Base-by-base conservation (phyloP, 441 rosid species). In the Mallotus repandus region DNA sequence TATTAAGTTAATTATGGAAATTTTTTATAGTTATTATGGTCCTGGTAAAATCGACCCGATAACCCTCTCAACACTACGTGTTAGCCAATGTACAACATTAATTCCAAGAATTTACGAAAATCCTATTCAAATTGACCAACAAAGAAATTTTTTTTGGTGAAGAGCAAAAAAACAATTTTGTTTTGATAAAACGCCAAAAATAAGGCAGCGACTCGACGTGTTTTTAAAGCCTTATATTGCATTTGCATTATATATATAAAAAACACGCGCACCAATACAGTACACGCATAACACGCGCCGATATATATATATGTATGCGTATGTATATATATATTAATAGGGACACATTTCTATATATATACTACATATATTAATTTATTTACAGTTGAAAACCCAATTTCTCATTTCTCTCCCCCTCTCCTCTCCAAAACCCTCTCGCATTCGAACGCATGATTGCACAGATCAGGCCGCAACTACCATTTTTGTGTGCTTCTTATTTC, bases 391-490 rank as follows among this genome's bases (percentile, higher is more conserved):
- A 21, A 29, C 2, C 57, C 16, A 15, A 19, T 35, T 55, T 14
- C 6, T 22, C 48, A 25, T 58, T 25, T 29, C 41, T 16, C 56
- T n/a, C 53, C 7, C 19, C 6, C 56, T n/a, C 53, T 12, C 19
- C 6, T 9, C 21, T 41, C 15, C 19, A 68, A 48, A 66, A 9
- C 71, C 49, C 70, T 46, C 65, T 3, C 71, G 15, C 15, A 15
- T 22, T 25, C 72, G 19, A 16, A n/a, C 68, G 3, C n/a, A 60
- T 68, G 66, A 59, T 67, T 68, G 54, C 62, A 14, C 63, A 74
- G 77, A 74, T 74, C 72, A 74, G 72, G 67, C 77, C 68, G 9
- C 50, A 60, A 38, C 64, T n/a, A 4, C 68, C 72, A 57, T 38
- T 52, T 66, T 18, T n/a, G 11, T 49, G 16, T 50, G 50, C 43